phyloP scores from a whole-genome alignment of 768 basidiomycete genomes.

The Pleurotus cornucopiae region DNA sequence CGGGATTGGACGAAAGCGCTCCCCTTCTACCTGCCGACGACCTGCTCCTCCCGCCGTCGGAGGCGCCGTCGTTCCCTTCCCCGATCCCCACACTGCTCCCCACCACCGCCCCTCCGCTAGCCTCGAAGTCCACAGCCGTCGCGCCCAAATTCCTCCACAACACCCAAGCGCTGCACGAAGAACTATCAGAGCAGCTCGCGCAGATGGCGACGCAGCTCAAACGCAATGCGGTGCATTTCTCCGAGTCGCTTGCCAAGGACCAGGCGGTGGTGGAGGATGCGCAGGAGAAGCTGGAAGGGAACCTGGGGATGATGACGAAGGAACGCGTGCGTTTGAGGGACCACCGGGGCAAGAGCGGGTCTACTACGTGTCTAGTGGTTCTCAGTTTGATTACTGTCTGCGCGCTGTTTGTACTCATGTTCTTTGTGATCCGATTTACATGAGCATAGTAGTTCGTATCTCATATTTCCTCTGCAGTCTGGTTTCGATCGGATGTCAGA shows the following conservation, averaged over 20 bases:
- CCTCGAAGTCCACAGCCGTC: slow-evolving; percentile 24
- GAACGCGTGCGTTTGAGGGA: slow-evolving; percentile 59
- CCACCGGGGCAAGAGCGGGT: slow-evolving; percentile 57
- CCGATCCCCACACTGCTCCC: slow-evolving; percentile 27
- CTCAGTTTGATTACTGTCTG: slow-evolving; percentile 62
- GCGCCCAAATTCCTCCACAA: slow-evolving; percentile 43
- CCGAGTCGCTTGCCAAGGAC: slow-evolving; percentile 68
- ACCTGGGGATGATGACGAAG: slow-evolving; percentile 63
- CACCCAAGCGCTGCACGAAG: slow-evolving; percentile 64
- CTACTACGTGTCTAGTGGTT: slow-evolving; percentile 71
- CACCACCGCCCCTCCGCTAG: slow-evolving; percentile 25
- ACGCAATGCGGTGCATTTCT: slow-evolving; percentile 77
- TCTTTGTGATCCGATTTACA: slow-evolving; percentile 67
- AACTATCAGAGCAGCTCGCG: slow-evolving; percentile 70
- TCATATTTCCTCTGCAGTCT: too few relatives aligned
- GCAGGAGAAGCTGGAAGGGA: slow-evolving; percentile 69
- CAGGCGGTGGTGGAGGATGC: slow-evolving; percentile 64
- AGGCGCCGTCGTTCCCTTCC: slow-evolving; percentile 11
- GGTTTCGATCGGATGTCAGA: too few relatives aligned
- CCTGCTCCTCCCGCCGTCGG: slow-evolving; percentile 37
- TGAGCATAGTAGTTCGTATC: slow-evolving; percentile 13
- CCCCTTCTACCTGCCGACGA: slow-evolving; percentile 24
- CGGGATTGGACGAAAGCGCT: slow-evolving; percentile 6
- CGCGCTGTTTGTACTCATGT: slow-evolving; percentile 66
- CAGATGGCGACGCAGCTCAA: slow-evolving; percentile 88